These are phyloP conservation scores for Diaporthe sp. DNA, from an alignment of 2,329 filamentous ascomycete genomes.

Conservation along the genomic window DNA sequence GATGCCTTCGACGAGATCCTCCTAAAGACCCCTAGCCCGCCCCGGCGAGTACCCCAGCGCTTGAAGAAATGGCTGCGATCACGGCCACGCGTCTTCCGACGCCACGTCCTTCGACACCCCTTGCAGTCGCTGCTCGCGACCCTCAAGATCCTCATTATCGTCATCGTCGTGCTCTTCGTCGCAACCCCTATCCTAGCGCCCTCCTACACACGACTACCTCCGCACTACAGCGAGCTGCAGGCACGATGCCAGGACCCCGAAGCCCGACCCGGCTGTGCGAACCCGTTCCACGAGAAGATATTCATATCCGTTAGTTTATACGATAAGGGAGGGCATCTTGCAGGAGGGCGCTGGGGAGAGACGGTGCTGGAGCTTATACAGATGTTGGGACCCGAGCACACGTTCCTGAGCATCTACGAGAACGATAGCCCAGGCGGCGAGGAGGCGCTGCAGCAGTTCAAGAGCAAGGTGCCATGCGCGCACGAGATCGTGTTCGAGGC, in stretches of 20 bases:
- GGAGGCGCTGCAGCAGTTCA: slow-evolving; percentile 67
- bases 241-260: slow-evolving; percentile 49
- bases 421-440: slow-evolving; percentile 73
- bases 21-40: slow-evolving; percentile 9
- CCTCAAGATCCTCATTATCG: slow-evolving; percentile 46
- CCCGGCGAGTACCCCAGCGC: slow-evolving; percentile 14
- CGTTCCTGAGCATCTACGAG: slow-evolving; percentile 81
- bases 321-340: slow-evolving; percentile 72
- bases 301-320: slow-evolving; percentile 82
- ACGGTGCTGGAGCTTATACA: slow-evolving; percentile 73
- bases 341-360: slow-evolving; percentile 74
- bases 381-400: slow-evolving; percentile 75
- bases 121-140: slow-evolving; percentile 31
- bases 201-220: slow-evolving; percentile 58
- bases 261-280: slow-evolving; percentile 53
- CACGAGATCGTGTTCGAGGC: slow-evolving; percentile 71
- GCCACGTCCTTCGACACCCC: slow-evolving; percentile 38
- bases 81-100: slow-evolving; percentile 38
- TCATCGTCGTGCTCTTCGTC: slow-evolving; percentile 51
- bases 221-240: slow-evolving; percentile 54
- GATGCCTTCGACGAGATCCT: slow-evolving; percentile 34
- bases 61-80: slow-evolving; percentile 39
- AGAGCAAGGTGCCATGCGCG: slow-evolving; percentile 59
- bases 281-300: slow-evolving; percentile 71
- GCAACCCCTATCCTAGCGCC: slow-evolving; percentile 55